These are phyloP conservation scores for Aspergillus carbonarius DNA, from an alignment of 2,329 filamentous ascomycete genomes.

Conservation along the genomic window DNA sequence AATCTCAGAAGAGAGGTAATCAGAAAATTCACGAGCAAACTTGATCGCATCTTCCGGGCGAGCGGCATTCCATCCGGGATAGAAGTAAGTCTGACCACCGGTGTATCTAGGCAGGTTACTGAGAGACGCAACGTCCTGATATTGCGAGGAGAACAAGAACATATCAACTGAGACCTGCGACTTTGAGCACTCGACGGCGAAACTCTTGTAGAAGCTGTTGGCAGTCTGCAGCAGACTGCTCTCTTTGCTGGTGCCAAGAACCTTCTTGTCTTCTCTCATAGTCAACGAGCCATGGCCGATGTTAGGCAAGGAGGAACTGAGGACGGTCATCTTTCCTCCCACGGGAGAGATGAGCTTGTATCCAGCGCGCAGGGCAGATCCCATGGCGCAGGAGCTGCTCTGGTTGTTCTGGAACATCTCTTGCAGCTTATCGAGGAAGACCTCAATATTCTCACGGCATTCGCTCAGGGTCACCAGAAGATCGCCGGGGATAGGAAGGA, in stretches of 20 bases:
- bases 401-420: slow-evolving; percentile 97
- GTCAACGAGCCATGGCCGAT: slow-evolving; percentile 86
- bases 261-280: slow-evolving; percentile 93
- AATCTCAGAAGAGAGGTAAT: slow-evolving; percentile 95
- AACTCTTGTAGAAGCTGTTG: slow-evolving; percentile 98
- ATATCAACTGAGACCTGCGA: slow-evolving; percentile 98
- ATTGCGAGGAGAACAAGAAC: slow-evolving; percentile 94
- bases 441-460: slow-evolving; percentile 86
- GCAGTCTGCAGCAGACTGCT: slow-evolving; percentile 81
- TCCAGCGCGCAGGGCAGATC: slow-evolving; percentile 84
- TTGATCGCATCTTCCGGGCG: slow-evolving; percentile 95
- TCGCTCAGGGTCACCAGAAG: slow-evolving; percentile 86
- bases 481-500: slow-evolving; percentile 89
- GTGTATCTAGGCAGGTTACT: slow-evolving; percentile 96
- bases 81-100: slow-evolving; percentile 97
- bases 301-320: slow-evolving; percentile 88
- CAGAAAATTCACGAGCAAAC: slow-evolving; percentile 94
- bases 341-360: slow-evolving; percentile 95
- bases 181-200: slow-evolving; percentile 97
- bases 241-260: slow-evolving; percentile 91
- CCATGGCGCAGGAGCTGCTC: slow-evolving; percentile 88
- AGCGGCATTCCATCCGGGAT: slow-evolving; percentile 95
- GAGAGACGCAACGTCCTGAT: slow-evolving; percentile 94
- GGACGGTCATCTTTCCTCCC: slow-evolving; percentile 89
- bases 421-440: slow-evolving; percentile 85